phyloP scores from a whole-genome alignment of 2,329 filamentous ascomycete species.

The Myriosclerotinia curreyana region DNA sequence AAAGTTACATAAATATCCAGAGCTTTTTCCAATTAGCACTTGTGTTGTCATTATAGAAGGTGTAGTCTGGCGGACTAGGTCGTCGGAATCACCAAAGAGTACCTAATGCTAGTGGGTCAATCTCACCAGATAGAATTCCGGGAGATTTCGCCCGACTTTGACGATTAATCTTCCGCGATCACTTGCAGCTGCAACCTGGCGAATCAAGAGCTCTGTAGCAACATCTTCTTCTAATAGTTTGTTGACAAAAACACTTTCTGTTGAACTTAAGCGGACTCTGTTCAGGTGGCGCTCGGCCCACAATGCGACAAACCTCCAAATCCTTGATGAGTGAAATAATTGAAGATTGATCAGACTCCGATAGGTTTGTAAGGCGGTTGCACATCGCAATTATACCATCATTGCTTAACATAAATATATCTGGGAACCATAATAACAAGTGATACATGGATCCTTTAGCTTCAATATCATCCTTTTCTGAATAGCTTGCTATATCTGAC shows the following conservation, averaged over 20 bases:
- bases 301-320: neutral
- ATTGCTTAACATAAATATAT: neutral
- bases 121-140: neutral
- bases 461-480: neutral
- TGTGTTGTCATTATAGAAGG: neutral
- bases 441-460: neutral
- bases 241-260: neutral
- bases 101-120: slow-evolving; percentile 3
- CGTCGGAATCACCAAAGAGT: neutral
- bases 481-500: neutral
- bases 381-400: neutral
- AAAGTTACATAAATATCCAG: neutral
- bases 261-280: neutral
- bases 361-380: neutral
- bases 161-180: neutral
- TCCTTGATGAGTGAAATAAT: neutral
- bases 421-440: slow-evolving; percentile 7
- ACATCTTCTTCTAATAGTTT: neutral
- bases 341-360: neutral
- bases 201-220: neutral
- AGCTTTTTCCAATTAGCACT: neutral
- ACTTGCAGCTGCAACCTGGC: neutral
- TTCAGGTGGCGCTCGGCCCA: neutral
- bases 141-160: neutral
- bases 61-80: neutral